Base-by-base conservation (phyloP, 768 basidiomycete species). In the Suillus discolor region DNA sequence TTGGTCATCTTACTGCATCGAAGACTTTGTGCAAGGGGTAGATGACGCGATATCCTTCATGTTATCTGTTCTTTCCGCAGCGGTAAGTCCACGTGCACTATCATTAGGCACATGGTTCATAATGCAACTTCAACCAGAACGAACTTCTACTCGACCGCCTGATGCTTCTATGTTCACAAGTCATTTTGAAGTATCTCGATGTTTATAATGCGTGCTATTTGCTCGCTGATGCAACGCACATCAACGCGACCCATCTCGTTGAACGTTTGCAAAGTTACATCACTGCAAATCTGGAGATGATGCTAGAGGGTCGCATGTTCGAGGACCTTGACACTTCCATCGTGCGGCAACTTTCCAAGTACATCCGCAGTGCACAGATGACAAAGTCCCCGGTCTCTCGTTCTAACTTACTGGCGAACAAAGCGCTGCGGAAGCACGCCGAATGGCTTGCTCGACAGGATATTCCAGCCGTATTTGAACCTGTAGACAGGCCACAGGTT, bases 121-220 rank as follows among this genome's bases (percentile, higher is more conserved):
- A 16, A n/a, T 34, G 0, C 36, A 23, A 39, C 61, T 16, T 11
- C 25, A 28, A 41, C 25, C 18, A 96, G 91, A 96, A 91, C 68
- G 95, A 99, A 77, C 79, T 99, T 3, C 84, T 97, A 11, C 80
- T 98, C n/a, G 93, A 93, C 71, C 88, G 89, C 23, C 85, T 99
- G 23, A 85, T 94, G 42, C 83, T 93, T 2, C 78, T 97, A 31
- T 97, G 96, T 78, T 96, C 96, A 1, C 79, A 81, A 11, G 83
- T 91, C 51, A 84, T 98, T 61, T 81, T 95, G 44, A 79, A 81
- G 45, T 83, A 87, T 72, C 81, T 90, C 61, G 90, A 86, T 63
- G 81, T 90, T 65, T 80, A 86, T 75, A 99, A 97, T 66, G 91
- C 88, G 1, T 90, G 89, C 66, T 87, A 89, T 67, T 80, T 98